phyloP scores from a whole-genome alignment of 176 grass and related monocot species.

The Cocos nucifera region DNA sequence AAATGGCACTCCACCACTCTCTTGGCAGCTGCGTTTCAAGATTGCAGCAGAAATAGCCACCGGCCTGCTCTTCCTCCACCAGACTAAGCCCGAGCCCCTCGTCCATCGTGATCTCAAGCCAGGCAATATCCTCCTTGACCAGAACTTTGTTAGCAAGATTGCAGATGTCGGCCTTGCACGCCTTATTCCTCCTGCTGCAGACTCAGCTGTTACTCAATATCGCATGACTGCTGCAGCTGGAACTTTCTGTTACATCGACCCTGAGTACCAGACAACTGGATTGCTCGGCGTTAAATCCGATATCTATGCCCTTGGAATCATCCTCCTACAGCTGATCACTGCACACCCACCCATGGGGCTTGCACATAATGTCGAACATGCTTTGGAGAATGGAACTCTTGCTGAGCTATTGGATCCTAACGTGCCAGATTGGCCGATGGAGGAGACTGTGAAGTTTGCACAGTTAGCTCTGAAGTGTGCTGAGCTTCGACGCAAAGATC shows the following conservation, averaged over 20 bases:
- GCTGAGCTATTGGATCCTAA: slow-evolving; percentile 1
- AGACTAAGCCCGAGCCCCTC: slow-evolving; percentile 10
- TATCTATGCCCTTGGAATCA: slow-evolving; percentile 14
- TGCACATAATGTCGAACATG: not conserved
- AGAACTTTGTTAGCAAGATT: slow-evolving; percentile 20
- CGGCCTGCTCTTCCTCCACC: slow-evolving; percentile 10
- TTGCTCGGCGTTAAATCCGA: slow-evolving; percentile 14
- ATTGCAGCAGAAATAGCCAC: slow-evolving; percentile 5
- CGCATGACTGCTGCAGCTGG: slow-evolving; percentile 13
- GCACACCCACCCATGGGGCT: slow-evolving; percentile 4
- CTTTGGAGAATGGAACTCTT: slow-evolving; percentile 2
- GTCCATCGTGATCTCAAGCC: slow-evolving; percentile 18
- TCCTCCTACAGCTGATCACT: slow-evolving; percentile 3
- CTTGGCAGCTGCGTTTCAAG: slow-evolving; percentile 7
- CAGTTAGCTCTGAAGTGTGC: too few species aligned
- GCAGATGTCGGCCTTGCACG: slow-evolving; percentile 10
- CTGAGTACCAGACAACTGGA: slow-evolving; percentile 17
- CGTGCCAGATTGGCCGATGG: too few species aligned
- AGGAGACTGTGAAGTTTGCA: too few species aligned
- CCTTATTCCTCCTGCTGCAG: slow-evolving; percentile 1
- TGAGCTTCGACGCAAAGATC: too few species aligned
- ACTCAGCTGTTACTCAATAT: slow-evolving; percentile 1
- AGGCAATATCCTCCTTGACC: slow-evolving; percentile 12
- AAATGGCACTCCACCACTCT: not conserved
- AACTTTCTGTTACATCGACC: slow-evolving; percentile 19